Base-by-base conservation (phyloP, 805 yeast genomes). In the Sugiyamaella floridensis region DNA sequence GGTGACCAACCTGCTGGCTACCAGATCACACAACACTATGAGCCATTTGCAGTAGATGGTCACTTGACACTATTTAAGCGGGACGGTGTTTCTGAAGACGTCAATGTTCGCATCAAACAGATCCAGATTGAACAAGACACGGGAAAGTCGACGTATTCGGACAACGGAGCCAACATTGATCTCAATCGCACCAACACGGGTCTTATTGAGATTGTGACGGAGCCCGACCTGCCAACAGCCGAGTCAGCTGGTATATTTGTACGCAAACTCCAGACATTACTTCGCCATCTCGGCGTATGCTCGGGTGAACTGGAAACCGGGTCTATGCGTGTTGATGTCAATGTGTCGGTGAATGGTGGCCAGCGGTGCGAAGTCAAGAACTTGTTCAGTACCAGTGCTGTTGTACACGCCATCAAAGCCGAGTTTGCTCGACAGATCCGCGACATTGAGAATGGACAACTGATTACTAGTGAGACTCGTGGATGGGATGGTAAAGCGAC, bases 1-100 rank as follows among this genome's bases (percentile, higher is more conserved):
- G 92, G 90, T 1, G 99, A 93, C 67, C 98, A 93, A 66, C 99
- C 99, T 0, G 69, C 86, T 50, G 99, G 99, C 1, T 93, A 89
- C 68, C 99, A 93, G 66, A 85, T 93, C 48, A 93, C 99, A 0
- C 99, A 93, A 68, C 86, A 81, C 63, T 88, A 78, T 65, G 76
- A 76, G 37, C 97, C 98, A 0, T 72, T 87, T 46, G 93, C 97
- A 1, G 71, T 67, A 32, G 75, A 79, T 47, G 99, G 99, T 0
- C 58, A 50, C 18, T 47, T 92, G 29, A 64, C 64, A 19, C 65
- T 92, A 42, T 64, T 61, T 10, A 67, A 70, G 20, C 68, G 76
- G 51, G 96, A 89, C 63, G 80, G 77, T 8, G 72, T 80, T 1
- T 62, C 70, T 8, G 51, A 43, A 12, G 57, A 53, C n/a, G 76